phyloP scores from a whole-genome alignment of 495 filamentous ascomycete species.

The Penicillium nucicola region DNA sequence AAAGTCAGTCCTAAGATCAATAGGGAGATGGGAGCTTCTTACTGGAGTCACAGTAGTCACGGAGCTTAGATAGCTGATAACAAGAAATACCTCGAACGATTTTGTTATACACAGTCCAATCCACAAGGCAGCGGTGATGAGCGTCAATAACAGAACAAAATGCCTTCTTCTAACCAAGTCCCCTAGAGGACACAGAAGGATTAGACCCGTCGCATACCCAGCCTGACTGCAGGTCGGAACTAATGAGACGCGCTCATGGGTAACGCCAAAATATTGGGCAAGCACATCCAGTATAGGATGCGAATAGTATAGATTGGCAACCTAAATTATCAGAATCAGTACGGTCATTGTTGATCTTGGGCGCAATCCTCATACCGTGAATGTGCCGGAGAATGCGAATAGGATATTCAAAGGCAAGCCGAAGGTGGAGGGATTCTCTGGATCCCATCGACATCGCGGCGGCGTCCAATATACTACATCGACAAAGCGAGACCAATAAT shows the following conservation, averaged over 20 bases:
- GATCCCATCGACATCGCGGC: slow-evolving; percentile 55
- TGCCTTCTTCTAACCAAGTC: slow-evolving; percentile 68
- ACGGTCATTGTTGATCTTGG: no score
- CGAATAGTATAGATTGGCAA: slow-evolving; percentile 71
- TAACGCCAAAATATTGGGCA: slow-evolving; percentile 58
- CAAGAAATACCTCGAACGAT: slow-evolving; percentile 61
- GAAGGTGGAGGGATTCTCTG: slow-evolving; percentile 53
- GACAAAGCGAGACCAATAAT: background rate
- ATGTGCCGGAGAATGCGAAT: slow-evolving; percentile 50
- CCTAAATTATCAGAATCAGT: slow-evolving; percentile 9
- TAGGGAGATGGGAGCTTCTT: background rate
- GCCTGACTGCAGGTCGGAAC: slow-evolving; percentile 79
- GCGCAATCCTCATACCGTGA: slow-evolving; percentile 18
- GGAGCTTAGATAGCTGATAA: slow-evolving; percentile 65
- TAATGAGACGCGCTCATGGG: slow-evolving; percentile 52
- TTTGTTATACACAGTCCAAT: slow-evolving; percentile 69
- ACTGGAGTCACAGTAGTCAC: slow-evolving; percentile 77
- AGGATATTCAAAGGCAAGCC: slow-evolving; percentile 58
- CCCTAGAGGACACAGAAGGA: slow-evolving; percentile 75
- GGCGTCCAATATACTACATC: slow-evolving; percentile 52
- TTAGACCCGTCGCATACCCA: slow-evolving; percentile 71
- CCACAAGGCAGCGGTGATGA: slow-evolving; percentile 63
- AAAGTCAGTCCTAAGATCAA: background rate
- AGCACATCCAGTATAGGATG: slow-evolving; percentile 66
- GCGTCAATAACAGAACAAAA: slow-evolving; percentile 65